Evolutionary conservation across 1,284 basidiomycete genomes (phyloP).

Genomic region (Caloboletus firmus): DNA sequence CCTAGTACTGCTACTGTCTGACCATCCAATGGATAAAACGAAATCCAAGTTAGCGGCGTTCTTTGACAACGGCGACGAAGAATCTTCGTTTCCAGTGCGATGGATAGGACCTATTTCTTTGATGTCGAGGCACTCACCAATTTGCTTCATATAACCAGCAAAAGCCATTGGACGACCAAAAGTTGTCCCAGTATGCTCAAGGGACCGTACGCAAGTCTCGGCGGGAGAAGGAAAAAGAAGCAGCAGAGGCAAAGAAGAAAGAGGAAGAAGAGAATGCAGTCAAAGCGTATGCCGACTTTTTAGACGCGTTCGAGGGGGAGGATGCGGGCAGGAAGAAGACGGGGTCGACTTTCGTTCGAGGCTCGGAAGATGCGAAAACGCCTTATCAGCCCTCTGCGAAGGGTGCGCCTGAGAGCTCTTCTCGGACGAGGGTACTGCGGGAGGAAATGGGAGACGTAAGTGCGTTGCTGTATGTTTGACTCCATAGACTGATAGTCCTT

Average conservation of each 20-base stretch:
- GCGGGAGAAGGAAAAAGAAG: conserved; percentile 85
- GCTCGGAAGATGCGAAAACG: conserved; percentile 53
- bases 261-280: conserved; percentile 81
- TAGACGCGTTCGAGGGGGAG: conserved; percentile 83
- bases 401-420: conserved; percentile 23
- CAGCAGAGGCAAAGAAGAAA: conserved; percentile 81
- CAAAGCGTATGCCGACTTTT: conserved; percentile 81
- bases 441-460: conserved; percentile 36
- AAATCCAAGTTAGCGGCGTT: conserved; percentile 75
- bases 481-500: conserved; percentile 2
- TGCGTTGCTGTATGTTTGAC: background rate
- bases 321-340: conserved; percentile 50
- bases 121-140: conserved; percentile 55
- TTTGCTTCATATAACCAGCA: conserved; percentile 53
- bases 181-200: conserved; percentile 73
- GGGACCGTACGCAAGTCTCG: conserved; percentile 75
- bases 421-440: conserved; percentile 36
- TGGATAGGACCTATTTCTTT: conserved; percentile 63
- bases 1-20: conserved; percentile 1
- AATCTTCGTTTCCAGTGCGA: conserved; percentile 83
- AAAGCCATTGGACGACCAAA: conserved; percentile 76
- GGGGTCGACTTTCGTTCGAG: conserved; percentile 74
- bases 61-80: conserved; percentile 80
- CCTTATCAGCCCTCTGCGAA: conserved; percentile 48
- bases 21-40: conserved; percentile 65